phyloP scores from a whole-genome alignment of 1,284 basidiomycete species.

The Clitocybe nebularis region DNA sequence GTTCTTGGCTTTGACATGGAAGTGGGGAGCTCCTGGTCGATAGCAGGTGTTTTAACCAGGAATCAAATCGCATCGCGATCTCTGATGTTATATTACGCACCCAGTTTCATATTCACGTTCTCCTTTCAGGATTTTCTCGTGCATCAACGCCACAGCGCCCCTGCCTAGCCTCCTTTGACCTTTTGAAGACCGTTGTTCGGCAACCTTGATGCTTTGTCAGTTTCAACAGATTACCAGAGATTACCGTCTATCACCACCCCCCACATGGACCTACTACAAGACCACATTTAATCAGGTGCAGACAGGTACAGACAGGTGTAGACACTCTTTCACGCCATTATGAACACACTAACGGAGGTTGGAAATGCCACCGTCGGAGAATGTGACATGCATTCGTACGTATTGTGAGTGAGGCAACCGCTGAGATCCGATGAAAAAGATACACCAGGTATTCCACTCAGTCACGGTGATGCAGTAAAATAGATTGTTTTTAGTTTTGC shows the following conservation, averaged over 20 bases:
- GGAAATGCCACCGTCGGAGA: too few relatives aligned
- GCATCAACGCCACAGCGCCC: constrained; percentile 14
- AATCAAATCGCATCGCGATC: neutral
- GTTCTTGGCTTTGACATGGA: constrained; percentile 18
- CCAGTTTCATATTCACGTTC: constrained; percentile 10
- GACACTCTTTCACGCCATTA: too few relatives aligned
- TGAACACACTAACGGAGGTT: too few relatives aligned
- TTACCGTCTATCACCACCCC: too few relatives aligned
- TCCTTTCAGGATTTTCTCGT: constrained; percentile 8
- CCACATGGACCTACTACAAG: neutral
- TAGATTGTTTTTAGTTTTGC: too few relatives aligned
- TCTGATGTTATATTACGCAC: constrained; percentile 5
- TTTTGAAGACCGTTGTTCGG: constrained; percentile 1
- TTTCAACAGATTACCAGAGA: constrained; percentile 8
- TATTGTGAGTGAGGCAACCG: too few relatives aligned
- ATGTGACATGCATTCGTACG: too few relatives aligned
- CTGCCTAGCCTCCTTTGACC: constrained; percentile 6
- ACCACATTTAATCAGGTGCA: neutral
- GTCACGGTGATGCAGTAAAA: too few relatives aligned
- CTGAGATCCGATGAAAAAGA: too few relatives aligned
- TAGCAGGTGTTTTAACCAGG: neutral
- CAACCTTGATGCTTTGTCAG: neutral
- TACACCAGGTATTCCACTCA: too few relatives aligned
- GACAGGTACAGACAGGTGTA: too few relatives aligned
- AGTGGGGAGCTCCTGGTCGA: constrained; percentile 1